Evolutionary conservation across 352 stramenopile species (phyloP), one percentile per base, ranked within the genome.

Genomic region (Phytopythium delawarense): DNA sequence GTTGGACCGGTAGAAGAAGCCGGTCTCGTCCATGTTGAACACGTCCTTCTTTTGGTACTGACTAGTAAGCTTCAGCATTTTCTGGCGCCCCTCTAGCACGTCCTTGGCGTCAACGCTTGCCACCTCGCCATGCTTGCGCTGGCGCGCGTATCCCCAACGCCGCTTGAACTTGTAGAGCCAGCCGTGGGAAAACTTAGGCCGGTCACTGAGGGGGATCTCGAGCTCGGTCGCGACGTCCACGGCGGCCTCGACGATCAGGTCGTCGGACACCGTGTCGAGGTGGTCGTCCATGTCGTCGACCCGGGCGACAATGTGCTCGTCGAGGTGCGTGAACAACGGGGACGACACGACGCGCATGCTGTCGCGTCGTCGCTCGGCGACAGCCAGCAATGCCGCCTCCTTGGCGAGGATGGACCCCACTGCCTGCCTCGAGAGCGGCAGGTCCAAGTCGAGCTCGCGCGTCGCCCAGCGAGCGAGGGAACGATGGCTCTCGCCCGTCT

Each of bases 21-120:
- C 58, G 1, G 49, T 67, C 49, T 71, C 61, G 16, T 71, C 60
- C 40, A 71, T 66, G 12, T 71, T 71, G 57, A 46, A 71, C 15
- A 68, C 57, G 44, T 65, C 40, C 12, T 44, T 12, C 13, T 51
- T 34, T 12, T 39, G 32, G 45, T 71, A 65, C 15, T 30, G 28
- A 8, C 51, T 21, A 5, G 61, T 68, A 6, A 55, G n/a, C 18
- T 50, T 49, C 7, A 51, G 23, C 40, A 63, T 59, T 6, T 40
- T 7, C 3, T 34, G 23, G 7, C 51, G 39, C 16, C 51, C 61
- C n/a, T 61, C 52, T 15, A 28, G 11, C 0, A 63, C n/a, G n/a
- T 0, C 49, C 13, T 18, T 45, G 1, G 18, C 13, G 4, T 54
- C 40, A n/a, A 50, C 37, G 9, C 55, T 64, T 4, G 34, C 57